A percentile compares a stretch with the other conserved stretches of the same genome.
phyloP scores from a whole-genome alignment of 1,139 yeast genomes.

The Eremothecium cymbalariae region DNA sequence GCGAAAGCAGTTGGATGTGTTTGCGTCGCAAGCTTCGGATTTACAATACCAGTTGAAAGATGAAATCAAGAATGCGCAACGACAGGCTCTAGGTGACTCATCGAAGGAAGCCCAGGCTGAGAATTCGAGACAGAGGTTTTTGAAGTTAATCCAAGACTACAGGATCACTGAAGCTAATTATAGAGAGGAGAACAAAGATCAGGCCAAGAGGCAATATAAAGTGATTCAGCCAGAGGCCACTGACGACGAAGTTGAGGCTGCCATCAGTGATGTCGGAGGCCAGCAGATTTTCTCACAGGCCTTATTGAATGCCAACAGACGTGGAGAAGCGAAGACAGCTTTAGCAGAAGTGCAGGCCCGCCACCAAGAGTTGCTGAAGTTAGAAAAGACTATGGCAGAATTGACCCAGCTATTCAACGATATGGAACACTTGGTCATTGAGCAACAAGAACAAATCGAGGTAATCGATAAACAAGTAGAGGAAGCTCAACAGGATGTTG shows the following conservation, averaged over 20 bases:
- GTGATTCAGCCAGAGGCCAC: constrained; percentile 92
- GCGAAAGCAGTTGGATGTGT: constrained; percentile 68
- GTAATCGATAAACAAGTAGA: constrained; percentile 75
- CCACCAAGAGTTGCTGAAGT: constrained; percentile 89
- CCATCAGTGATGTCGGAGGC: constrained; percentile 75
- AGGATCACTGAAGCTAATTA: constrained; percentile 81
- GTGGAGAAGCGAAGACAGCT: constrained; percentile 95
- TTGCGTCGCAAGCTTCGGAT: constrained; percentile 71
- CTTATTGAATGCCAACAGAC: constrained; percentile 79
- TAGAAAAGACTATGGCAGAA: constrained; percentile 94
- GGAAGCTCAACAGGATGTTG: constrained; percentile 82
- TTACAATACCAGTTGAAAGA: constrained; percentile 67
- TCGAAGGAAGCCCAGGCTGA: constrained; percentile 89
- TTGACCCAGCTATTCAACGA: constrained; percentile 90
- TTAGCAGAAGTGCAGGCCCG: constrained; percentile 93
- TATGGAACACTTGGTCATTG: constrained; percentile 93
- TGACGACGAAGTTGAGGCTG: constrained; percentile 72
- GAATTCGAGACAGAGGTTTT: constrained; percentile 75
- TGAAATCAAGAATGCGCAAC: constrained; percentile 71
- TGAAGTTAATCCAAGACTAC: constrained; percentile 78
- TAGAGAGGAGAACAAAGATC: constrained; percentile 74
- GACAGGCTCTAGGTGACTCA: constrained; percentile 59
- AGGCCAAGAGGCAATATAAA: constrained; percentile 87
- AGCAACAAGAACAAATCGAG: constrained; percentile 85
- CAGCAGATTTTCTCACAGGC: constrained; percentile 95